Conservation (phyloP, 345 rosid species). For the Trapa incisa region DNA sequence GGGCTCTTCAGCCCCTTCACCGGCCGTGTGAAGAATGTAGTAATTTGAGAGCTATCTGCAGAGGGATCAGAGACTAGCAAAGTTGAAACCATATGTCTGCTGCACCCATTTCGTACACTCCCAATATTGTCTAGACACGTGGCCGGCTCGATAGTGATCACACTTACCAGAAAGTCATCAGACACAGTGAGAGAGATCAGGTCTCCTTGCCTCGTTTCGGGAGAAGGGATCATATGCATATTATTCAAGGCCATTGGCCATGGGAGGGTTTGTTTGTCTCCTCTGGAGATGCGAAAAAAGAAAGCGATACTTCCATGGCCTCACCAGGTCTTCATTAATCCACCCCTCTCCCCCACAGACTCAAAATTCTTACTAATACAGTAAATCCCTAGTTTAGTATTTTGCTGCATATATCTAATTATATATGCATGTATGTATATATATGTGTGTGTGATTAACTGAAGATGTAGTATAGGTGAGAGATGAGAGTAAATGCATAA, state of each 20-base stretch:
- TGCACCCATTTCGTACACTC: background rate
- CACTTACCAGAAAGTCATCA: background rate
- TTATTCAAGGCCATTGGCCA: constrained; percentile 1
- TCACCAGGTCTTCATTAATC: background rate
- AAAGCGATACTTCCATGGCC: constrained; percentile 3
- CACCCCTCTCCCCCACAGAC: no score
- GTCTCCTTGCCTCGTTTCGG: background rate
- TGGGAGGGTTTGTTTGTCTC: background rate
- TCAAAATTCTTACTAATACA: background rate
- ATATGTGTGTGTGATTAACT: no score
- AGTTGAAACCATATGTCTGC: background rate
- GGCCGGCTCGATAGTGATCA: background rate
- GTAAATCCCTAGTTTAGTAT: background rate
- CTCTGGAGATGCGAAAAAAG: background rate
- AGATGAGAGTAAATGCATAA: background rate
- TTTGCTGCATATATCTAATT: background rate
- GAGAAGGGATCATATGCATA: constrained; percentile 1
- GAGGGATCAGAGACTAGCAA: background rate
- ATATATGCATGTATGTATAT: no score
- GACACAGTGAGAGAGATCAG: background rate
- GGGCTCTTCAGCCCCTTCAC: background rate
- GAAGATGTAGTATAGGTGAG: no score
- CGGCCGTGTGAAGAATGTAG: constrained; percentile 2
- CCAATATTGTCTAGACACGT: background rate
- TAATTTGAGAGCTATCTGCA: constrained; percentile 1